Base-by-base conservation (phyloP, 441 rosid species). In the Gossypium davidsonii region DNA sequence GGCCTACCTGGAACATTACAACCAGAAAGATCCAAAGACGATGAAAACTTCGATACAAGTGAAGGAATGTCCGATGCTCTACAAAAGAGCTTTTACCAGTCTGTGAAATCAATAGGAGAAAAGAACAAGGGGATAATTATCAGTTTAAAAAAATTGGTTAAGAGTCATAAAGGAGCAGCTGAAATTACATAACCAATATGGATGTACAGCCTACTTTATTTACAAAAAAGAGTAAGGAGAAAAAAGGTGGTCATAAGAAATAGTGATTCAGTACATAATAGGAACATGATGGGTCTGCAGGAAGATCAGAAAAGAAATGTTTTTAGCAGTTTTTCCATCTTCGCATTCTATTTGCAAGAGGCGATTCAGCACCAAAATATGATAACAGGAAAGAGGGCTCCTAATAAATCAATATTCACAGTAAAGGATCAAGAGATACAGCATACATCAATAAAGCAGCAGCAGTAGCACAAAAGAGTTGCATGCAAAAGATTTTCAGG, bases 21-120 rank as follows among this genome's bases (percentile, higher is more conserved):
- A 76, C 85, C 91, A 96, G 84, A 80, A 96, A 96, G 82, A 96
- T 90, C 99, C 99, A 96, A 58, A 96, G 95, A 58, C 98, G 89
- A 76, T 90, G 96, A 73, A 96, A 96, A 80, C 99, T 96, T 73
- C 97, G 87, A 82, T 91, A 96, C 75, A 96, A 83, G 83, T 96
- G 99, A 79, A 96, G 93, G 84, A 91, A 96, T 68, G 99, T 88
- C 72, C 99, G 94, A 79, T 96, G 99, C 90, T 96, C 99, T 57
- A 96, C 98, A 70, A 94, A 96, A 72, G 95, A 81, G 86, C 98
- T 90, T 87, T 96, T 96, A 65, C 95, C 99, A 68, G 98, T 91
- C 99, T 96, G 84, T 70, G 71, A 84, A 77, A 64, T 68, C 66
- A 55, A 44, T 12, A 65, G 74, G 1, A 70, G 70, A 21, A 59